Conservation (phyloP, 2,329 filamentous ascomycete genomes). For the Penicillium sp. region DNA sequence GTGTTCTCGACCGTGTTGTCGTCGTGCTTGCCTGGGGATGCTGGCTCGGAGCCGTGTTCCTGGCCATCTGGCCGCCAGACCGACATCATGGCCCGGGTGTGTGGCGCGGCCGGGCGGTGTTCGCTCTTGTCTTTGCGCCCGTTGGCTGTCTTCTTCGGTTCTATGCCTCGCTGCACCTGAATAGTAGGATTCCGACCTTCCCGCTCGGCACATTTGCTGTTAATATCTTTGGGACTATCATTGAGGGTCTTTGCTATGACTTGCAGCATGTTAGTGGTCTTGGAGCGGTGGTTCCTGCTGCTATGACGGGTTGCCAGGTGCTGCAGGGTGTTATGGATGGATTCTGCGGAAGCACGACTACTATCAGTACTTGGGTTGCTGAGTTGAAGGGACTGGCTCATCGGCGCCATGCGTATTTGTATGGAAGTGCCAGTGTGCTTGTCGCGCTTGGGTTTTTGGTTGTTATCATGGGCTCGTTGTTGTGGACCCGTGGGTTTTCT, state of each 20-base stretch:
- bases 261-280: conserved; percentile 63
- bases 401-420: conserved; percentile 60
- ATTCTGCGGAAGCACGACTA: conserved; percentile 66
- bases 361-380: conserved; percentile 65
- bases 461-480: conserved; percentile 56
- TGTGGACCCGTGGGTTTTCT: conserved; percentile 50
- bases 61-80: conserved; percentile 70
- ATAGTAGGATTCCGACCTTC: conserved; percentile 64
- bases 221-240: conserved; percentile 72
- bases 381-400: conserved; percentile 57
- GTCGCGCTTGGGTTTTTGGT: conserved; percentile 51
- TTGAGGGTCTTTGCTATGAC: conserved; percentile 76
- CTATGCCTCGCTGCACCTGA: conserved; percentile 69
- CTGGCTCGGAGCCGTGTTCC: conserved; percentile 74
- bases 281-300: conserved; percentile 41
- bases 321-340: conserved; percentile 66
- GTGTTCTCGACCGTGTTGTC: conserved; percentile 61
- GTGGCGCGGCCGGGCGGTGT: conserved; percentile 75
- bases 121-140: conserved; percentile 79
- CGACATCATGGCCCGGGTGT: conserved; percentile 44
- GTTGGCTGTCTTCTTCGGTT: conserved; percentile 73
- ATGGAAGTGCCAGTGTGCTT: conserved; percentile 50
- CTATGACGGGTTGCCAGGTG: conserved; percentile 61
- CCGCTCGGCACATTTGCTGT: conserved; percentile 82
- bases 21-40: conserved; percentile 67